phyloP scores from a whole-genome alignment of 202 grass and related monocot species.

The Dendrocalamus latiflorus region DNA sequence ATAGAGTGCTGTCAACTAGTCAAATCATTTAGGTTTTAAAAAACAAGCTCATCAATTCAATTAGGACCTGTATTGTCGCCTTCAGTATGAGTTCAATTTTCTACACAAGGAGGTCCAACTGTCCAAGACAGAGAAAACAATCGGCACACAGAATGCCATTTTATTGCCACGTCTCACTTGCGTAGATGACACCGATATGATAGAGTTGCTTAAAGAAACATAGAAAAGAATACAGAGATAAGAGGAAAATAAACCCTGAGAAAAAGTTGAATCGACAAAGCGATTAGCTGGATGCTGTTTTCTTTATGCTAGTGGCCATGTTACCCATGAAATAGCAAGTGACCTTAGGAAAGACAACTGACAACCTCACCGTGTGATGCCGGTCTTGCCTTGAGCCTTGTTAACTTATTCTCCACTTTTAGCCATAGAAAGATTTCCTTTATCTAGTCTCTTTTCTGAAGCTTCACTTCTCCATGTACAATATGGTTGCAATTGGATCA shows the following conservation, averaged over 20 bases:
- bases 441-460: neutral
- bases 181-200: neutral
- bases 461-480: neutral
- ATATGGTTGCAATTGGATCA: neutral
- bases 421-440: neutral
- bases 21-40: conserved; percentile 11
- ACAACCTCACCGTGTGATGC: conserved; percentile 21
- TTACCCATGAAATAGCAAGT: conserved; percentile 24
- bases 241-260: neutral
- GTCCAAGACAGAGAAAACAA: neutral
- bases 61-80: neutral
- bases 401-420: conserved; percentile 1
- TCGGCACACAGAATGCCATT: neutral
- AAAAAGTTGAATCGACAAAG: neutral
- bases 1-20: neutral
- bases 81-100: conserved; percentile 20
- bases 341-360: neutral
- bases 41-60: neutral
- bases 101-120: neutral
- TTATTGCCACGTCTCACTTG: conserved; percentile 7
- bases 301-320: conserved; percentile 9
- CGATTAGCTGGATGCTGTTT: conserved; percentile 24
- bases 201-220: neutral
- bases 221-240: neutral
- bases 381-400: neutral